Evolutionary conservation across 495 filamentous ascomycete species (phyloP).

Genomic region (Penicillium coprophilum): DNA sequence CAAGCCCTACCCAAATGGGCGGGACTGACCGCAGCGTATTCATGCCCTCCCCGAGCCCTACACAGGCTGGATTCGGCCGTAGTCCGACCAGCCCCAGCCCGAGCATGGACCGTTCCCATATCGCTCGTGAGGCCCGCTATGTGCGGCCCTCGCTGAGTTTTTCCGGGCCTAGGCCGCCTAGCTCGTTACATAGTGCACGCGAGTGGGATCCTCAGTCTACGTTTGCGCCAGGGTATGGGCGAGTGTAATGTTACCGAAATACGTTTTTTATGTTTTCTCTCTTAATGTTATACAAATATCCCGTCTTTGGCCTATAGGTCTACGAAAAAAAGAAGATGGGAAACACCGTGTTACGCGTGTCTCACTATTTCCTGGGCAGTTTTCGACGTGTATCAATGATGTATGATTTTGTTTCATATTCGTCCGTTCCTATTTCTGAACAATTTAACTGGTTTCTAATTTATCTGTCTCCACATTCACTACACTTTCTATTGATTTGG

Average conservation of each 20-base stretch:
- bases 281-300: neutral
- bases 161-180: constrained; percentile 55
- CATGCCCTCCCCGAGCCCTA: neutral
- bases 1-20: neutral
- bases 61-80: constrained; percentile 13
- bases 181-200: constrained; percentile 25
- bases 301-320: neutral
- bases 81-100: constrained; percentile 27
- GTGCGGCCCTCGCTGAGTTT: constrained; percentile 59
- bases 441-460: neutral
- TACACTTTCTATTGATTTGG: neutral
- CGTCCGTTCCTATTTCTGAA: too few species aligned
- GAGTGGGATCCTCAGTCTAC: constrained; percentile 44
- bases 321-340: neutral
- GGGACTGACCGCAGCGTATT: neutral
- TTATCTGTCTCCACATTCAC: neutral
- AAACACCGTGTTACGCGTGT: constrained; percentile 11
- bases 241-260: constrained; percentile 3
- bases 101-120: constrained; percentile 41
- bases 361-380: neutral
- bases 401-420: neutral
- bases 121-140: constrained; percentile 55
- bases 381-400: neutral
- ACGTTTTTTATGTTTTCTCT: constrained; percentile 5
- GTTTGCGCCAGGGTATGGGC: constrained; percentile 32